Evolutionary conservation across 768 basidiomycete species (phyloP), one percentile per base, ranked within the genome.

Genomic region (Suillus decipiens): DNA sequence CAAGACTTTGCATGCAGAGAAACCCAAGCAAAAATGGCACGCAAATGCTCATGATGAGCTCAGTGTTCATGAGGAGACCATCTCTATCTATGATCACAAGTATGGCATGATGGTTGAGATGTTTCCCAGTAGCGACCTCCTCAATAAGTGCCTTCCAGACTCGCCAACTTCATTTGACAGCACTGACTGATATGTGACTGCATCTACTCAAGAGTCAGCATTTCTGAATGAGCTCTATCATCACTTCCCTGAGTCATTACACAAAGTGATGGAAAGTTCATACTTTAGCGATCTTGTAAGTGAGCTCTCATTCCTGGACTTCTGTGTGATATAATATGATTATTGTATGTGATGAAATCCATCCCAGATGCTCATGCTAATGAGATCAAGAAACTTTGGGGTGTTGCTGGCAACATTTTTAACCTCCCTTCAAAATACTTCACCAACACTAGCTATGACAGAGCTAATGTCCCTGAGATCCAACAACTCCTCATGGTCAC

Each of bases 251-350:
- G 6, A 33, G 15, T 34, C 12, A 2, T 50, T 61, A 22, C 60
- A 50, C 39, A 45, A 31, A 28, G 36, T 61, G n/a, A 36, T 34
- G 39, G 28, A 45, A n/a, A 50, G 24, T 31, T n/a, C 33, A 19
- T 50, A 61, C 39, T 61, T 61, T 28, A 31, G 47, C 34, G 36
- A 61, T 10, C 17, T 61, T 2, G 36, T 61, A 61, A 34, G 60
- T 50, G 36, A 45, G 22, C n/a, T n/a, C 43, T 50, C 47, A 31
- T 48, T 61, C 47, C 22, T 36, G 51, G 34, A n/a, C n/a, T 50
- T 48, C 36, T 61, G 33, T n/a, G n/a, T 8, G 11, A 33, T 41
- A 17, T 41, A 41, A 41, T 41, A 41, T 41, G 39, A 41, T 17
- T 41, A 41, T 41, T 17, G 39, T 41, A 50, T n/a, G 45, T 50